A percentile compares a stretch with the other conserved stretches of the same genome.
Evolutionary conservation across 2,329 filamentous ascomycete genomes (phyloP).

Genomic region (Dactylellina parvicollis): DNA sequence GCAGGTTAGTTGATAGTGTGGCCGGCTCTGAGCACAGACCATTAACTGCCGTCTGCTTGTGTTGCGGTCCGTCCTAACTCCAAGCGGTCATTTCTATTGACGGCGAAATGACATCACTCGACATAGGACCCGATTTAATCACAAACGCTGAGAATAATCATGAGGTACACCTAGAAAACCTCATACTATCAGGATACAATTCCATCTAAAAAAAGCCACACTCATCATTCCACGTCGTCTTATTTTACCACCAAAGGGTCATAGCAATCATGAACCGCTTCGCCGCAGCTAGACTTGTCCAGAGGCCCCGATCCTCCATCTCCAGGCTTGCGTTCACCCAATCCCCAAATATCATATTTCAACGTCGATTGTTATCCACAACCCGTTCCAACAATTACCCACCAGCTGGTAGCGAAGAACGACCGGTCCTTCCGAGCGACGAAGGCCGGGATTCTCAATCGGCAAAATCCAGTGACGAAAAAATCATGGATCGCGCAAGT

Average conservation of each 20-base stretch:
- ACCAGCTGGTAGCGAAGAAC: slow-evolving; percentile 13
- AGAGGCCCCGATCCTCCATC: not conserved
- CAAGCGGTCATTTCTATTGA: too few relatives aligned
- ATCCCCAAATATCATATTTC: slow-evolving; percentile 6
- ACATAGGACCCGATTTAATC: too few relatives aligned
- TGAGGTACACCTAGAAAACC: too few relatives aligned
- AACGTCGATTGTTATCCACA: slow-evolving; percentile 20
- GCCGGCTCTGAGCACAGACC: too few relatives aligned
- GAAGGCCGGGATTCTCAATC: slow-evolving; percentile 17
- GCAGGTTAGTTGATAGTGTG: too few relatives aligned
- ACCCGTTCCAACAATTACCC: not conserved
- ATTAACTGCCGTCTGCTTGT: too few relatives aligned
- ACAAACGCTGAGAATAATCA: too few relatives aligned
- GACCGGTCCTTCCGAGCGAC: slow-evolving; percentile 32
- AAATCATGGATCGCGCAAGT: slow-evolving; percentile 39
- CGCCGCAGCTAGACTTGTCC: not conserved
- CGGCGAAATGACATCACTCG: too few relatives aligned
- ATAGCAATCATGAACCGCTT: not conserved
- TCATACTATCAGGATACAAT: too few relatives aligned
- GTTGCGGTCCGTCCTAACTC: too few relatives aligned
- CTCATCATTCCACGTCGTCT: too few relatives aligned
- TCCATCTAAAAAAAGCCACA: too few relatives aligned
- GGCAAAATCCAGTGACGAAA: slow-evolving; percentile 45
- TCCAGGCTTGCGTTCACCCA: not conserved
- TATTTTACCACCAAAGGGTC: not conserved